Conservation (phyloP, 495 filamentous ascomycete genomes). For the Penicillium goetzii region DNA sequence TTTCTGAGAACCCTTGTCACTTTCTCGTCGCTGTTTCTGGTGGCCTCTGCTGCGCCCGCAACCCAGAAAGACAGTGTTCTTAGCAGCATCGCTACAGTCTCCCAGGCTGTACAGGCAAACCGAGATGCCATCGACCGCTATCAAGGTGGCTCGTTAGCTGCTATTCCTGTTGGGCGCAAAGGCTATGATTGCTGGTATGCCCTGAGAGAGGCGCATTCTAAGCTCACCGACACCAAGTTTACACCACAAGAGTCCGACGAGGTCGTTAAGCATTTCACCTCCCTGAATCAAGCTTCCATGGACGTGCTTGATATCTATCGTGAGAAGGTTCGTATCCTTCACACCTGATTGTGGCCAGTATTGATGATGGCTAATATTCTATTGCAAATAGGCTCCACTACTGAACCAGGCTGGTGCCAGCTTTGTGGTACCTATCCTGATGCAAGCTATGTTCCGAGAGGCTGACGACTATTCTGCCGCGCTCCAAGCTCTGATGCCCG, state of each 20-base stretch:
- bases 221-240: constrained; percentile 6
- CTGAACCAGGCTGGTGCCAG: not conserved
- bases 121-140: not conserved
- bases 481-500: constrained; percentile 1
- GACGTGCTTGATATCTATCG: not conserved
- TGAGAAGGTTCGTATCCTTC: not conserved
- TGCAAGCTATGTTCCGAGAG: constrained; percentile 3
- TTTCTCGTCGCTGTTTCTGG: not conserved
- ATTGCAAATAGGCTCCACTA: not conserved
- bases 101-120: not conserved
- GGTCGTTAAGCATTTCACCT: not conserved
- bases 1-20: not conserved
- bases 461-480: constrained; percentile 5
- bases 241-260: not conserved
- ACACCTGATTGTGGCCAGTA: not conserved
- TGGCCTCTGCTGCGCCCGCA: not conserved
- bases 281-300: constrained; percentile 6
- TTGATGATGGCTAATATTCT: not conserved
- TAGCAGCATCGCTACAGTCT: not conserved
- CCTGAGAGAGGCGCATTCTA: constrained; percentile 5
- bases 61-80: not conserved
- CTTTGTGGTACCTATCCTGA: not conserved
- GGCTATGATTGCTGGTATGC: constrained; percentile 1
- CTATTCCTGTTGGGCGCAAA: not conserved
- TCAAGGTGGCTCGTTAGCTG: not conserved